Evolutionary conservation across 2,329 filamentous ascomycete genomes (phyloP), one percentile per base, ranked within the genome.

Genomic region (Fusarium sp.): DNA sequence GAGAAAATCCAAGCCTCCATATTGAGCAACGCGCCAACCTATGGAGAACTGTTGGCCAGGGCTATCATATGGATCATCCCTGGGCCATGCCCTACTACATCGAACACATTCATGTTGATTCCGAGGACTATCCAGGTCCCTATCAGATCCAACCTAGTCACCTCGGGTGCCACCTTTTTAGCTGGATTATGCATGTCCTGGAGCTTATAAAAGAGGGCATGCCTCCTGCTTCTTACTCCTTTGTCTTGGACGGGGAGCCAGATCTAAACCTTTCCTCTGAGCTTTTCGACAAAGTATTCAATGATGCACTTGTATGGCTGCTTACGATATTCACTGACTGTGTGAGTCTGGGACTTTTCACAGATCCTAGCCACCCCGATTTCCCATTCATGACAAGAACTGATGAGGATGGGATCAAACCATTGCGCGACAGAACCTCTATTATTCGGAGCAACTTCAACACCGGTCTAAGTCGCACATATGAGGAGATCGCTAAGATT

Each of bases 21-120:
- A 5, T 68, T 8, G 49, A 68, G 6, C 52, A 60, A 0, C 46
- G 58, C 0, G 9, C 65, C 0, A 51, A 43, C 4, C 6, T 66
- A 2, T 67, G 53, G 59, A 6, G 32, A 0, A 46, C 26, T 4
- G 6, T 62, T 5, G 2, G 22, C 0, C 12, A 19, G 19, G 19
- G 19, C 19, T 19, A 19, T 19, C 19, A 19, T 3, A 2, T 19
- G 19, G 3, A 3, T 19, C 3, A 2, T 19, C 19, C 19, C 19
- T 19, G 19, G 19, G 19, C 2, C 19, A 19, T 19, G 19, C 19
- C 19, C 19, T 19, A 19, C 19, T 19, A 19, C 19, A 19, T 19
- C 19, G 19, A 19, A 19, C 19, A 19, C 19, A 19, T 19, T 19
- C 19, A 19, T 19, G 19, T 19, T 11, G 10, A 10, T 31, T 10